phyloP scores from a whole-genome alignment of 768 basidiomycete genomes.

The Amyloporia xantha region DNA sequence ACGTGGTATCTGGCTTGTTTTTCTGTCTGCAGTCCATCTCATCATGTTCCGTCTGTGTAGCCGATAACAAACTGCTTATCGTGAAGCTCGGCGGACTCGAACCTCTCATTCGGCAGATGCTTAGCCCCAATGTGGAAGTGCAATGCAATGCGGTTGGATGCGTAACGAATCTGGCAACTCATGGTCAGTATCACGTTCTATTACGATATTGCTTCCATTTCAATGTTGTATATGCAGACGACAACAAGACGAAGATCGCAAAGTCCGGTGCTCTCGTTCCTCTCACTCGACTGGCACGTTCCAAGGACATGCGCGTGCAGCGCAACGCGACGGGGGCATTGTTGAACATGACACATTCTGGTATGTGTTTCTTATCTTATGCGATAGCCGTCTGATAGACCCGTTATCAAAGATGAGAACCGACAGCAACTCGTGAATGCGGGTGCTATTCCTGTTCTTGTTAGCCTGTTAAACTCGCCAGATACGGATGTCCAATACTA shows the following conservation, averaged over 20 bases:
- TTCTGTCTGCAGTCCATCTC: slow-evolving; percentile 7
- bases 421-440: slow-evolving; percentile 97
- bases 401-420: slow-evolving; percentile 73
- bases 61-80: slow-evolving; percentile 98
- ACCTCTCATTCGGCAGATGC: slow-evolving; percentile 97
- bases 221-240: slow-evolving; percentile 48
- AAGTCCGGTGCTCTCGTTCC: slow-evolving; percentile 99
- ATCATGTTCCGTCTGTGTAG: slow-evolving; percentile 34
- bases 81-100: slow-evolving; percentile 97
- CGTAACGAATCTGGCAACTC: slow-evolving; percentile 96
- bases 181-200: slow-evolving; percentile 41
- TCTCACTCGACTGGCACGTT: slow-evolving; percentile 89
- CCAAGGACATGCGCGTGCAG: slow-evolving; percentile 99
- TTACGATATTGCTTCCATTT: not conserved
- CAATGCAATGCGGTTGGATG: slow-evolving; percentile 99
- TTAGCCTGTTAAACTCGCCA: slow-evolving; percentile 86
- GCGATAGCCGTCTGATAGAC: not conserved
- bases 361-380: slow-evolving; percentile 35
- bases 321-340: slow-evolving; percentile 97
- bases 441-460: slow-evolving; percentile 95
- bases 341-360: slow-evolving; percentile 99
- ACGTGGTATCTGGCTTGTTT: slow-evolving; percentile 28
- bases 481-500: slow-evolving; percentile 99
- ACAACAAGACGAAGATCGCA: slow-evolving; percentile 99
- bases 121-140: slow-evolving; percentile 97